Percentiles rank a stretch among this genome's conserved stretches.
phyloP scores from a whole-genome alignment of 495 filamentous ascomycete species.

The Aeminium ludgeri region DNA sequence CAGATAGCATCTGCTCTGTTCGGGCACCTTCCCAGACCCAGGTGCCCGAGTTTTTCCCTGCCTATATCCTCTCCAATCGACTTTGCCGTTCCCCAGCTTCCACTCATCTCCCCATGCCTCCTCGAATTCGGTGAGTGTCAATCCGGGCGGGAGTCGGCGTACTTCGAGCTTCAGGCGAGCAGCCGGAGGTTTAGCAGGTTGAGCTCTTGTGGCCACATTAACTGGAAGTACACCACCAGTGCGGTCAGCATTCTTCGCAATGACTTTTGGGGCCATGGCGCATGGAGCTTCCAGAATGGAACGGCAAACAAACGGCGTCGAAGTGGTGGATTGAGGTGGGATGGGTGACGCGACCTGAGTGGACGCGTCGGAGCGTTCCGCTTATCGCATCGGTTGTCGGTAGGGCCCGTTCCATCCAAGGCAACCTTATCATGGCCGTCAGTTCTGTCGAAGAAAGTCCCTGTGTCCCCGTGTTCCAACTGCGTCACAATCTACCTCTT shows the following conservation, averaged over 20 bases:
- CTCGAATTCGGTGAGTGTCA: conserved; percentile 68
- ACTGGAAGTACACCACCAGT: conserved; percentile 46
- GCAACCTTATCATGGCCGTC: too few species aligned
- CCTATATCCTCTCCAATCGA: conserved; percentile 66
- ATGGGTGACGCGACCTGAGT: too few species aligned
- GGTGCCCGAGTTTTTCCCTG: conserved; percentile 48
- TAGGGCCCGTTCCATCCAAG: too few species aligned
- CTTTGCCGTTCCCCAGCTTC: conserved; percentile 58
- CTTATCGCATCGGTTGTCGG: too few species aligned
- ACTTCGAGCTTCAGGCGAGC: conserved; percentile 71
- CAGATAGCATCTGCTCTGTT: conserved; percentile 47
- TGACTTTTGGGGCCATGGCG: conserved; percentile 15
- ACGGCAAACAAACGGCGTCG: too few species aligned
- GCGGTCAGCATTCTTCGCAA: conserved; percentile 13
- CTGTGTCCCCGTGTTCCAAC: too few species aligned
- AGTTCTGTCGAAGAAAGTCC: too few species aligned
- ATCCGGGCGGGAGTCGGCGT: conserved; percentile 66
- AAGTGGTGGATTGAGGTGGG: too few species aligned
- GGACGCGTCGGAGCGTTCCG: too few species aligned
- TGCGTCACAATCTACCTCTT: too few species aligned
- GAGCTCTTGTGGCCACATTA: conserved; percentile 34
- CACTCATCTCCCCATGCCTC: conserved; percentile 63
- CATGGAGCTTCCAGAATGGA: too few species aligned
- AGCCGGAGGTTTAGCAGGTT: conserved; percentile 38
- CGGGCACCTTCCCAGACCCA: conserved; percentile 12